Evolutionary conservation across 2,329 filamentous ascomycete genomes (phyloP), one percentile per base, ranked within the genome.

Genomic region (Anisogramma anomala): DNA sequence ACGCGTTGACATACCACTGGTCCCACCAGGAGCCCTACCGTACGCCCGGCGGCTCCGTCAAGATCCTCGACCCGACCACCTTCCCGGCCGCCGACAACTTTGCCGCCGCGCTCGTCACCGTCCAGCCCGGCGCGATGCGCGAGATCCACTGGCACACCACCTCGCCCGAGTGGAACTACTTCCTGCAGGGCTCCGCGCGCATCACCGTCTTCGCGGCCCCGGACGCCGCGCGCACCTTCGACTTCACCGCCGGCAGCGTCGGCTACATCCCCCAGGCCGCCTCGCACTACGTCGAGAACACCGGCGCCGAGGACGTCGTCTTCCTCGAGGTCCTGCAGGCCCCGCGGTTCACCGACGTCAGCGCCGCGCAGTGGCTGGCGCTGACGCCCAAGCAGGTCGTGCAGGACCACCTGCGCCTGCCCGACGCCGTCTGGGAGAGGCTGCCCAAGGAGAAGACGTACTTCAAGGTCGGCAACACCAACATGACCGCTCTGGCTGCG

Each of bases 101-200:
- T 53, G 71, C 73, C 3, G 67, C 68, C 0, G 73, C 72, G 0
- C 60, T 78, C 2, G 69, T 79, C 8, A 72, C 68, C 2, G 60
- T 79, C 23, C 61, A 75, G 49, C 74, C 75, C 0, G 75, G 75
- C n/a, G 74, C 74, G 1, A 73, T 79, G 71, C 68, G 76, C 17
- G 75, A 79, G 52, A 59, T 80, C 32, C 75, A 79, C 59, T 79
- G 75, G 74, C 74, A 79, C 58, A 69, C 71, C 1, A 66, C 63
- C 1, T 68, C 64, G 7, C 74, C 78, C 53, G 74, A 79, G 55
- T 79, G 74, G 74, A 66, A 66, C 37, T 78, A 71, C 56, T 76
- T 79, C 59, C 57, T 78, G 6, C 55, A 65, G 40, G 75, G 75
- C 0, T 65, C 65, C 9, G 75, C 66, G 0, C 67, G 74, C 8